Evolutionary conservation across 148 eudicot species (phyloP).

Genomic region (Chenopodium berlandieri): DNA sequence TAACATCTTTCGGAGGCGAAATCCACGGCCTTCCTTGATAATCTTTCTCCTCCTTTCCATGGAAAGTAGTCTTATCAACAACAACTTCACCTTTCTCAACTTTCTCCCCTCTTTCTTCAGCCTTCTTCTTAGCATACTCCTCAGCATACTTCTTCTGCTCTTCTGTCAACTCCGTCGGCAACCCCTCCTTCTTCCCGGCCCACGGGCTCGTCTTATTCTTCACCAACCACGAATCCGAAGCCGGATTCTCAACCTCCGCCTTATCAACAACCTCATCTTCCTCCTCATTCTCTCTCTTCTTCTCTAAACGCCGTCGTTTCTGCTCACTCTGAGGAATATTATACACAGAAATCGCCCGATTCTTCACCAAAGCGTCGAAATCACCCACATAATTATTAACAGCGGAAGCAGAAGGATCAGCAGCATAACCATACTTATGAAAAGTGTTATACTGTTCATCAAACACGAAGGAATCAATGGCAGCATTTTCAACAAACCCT

Average conservation of each 20-base stretch:
- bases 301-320: slow-evolving; percentile 63
- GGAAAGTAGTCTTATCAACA: slow-evolving; percentile 76
- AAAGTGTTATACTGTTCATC: slow-evolving; percentile 92
- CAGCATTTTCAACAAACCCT: slow-evolving; percentile 88
- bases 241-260: slow-evolving; percentile 58
- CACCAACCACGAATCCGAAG: slow-evolving; percentile 69
- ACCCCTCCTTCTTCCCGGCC: slow-evolving; percentile 83
- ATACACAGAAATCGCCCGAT: slow-evolving; percentile 59
- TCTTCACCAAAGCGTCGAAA: slow-evolving; percentile 38
- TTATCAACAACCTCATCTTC: slow-evolving; percentile 27
- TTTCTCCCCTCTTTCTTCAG: slow-evolving; percentile 54
- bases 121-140: slow-evolving; percentile 83
- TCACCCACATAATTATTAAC: slow-evolving; percentile 56
- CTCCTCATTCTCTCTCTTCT: slow-evolving; percentile 39
- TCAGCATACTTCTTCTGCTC: slow-evolving; percentile 97
- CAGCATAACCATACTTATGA: slow-evolving; percentile 78
- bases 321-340: slow-evolving; percentile 77
- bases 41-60: slow-evolving; percentile 92
- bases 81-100: slow-evolving; percentile 55
- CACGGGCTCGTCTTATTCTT: slow-evolving; percentile 79
- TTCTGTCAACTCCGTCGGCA: slow-evolving; percentile 63
- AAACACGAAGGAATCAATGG: slow-evolving; percentile 63
- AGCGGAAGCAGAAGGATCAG: slow-evolving; percentile 63
- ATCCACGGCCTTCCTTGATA: slow-evolving; percentile 97
- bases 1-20: slow-evolving; percentile 78